Evolutionary conservation across 768 basidiomycete species (phyloP), one percentile per base, ranked within the genome.

Genomic region (Boletus barrowsii): DNA sequence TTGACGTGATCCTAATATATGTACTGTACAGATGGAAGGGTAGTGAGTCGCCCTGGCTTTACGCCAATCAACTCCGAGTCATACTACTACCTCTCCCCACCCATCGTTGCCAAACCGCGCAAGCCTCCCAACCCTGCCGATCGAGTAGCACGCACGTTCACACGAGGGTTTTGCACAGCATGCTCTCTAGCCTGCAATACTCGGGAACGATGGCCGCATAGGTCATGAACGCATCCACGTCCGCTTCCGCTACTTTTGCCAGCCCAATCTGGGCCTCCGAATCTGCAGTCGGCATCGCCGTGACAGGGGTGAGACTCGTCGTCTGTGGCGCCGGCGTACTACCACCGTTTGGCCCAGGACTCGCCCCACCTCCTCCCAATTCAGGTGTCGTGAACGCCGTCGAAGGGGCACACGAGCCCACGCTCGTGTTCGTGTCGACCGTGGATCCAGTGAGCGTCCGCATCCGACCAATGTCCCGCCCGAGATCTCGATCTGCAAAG

Each of bases 201-300:
- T 93, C 91, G 26, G 89, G 87, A 17, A 93, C 86, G 66, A 92
- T 87, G 35, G 88, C 83, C 18, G 90, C 89, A 66, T 93, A 93
- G 0, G 86, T 82, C 83, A 90, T 81, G 70, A 91, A 91, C 51
- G 90, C 85, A 68, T 93, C 91, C 49, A 83, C 72, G 66, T 93
- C 91, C 14, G 90, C 83, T 55, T 91, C 89, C 0, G 91, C 90
- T 7, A 93, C 86, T 70, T 90, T 91, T 32, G 83, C 86, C 44
- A 92, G 70, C 15, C 91, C 91, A 33, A 87, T 75, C 71, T 88
- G 87, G 32, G 81, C 76, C 71, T 92, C 90, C 15, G 78, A 75
- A 56, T 91, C 89, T 3, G 78, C 75, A 1, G 90, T 91, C 15
- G 83, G 80, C 50, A 93, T 74, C 26, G 89, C 83, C 13, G 81